Percentiles rank a stretch among this genome's conserved stretches.
These are phyloP conservation scores for Hypoxylon subgilvum DNA, from an alignment of 495 filamentous ascomycete genomes.

Conservation along the genomic window DNA sequence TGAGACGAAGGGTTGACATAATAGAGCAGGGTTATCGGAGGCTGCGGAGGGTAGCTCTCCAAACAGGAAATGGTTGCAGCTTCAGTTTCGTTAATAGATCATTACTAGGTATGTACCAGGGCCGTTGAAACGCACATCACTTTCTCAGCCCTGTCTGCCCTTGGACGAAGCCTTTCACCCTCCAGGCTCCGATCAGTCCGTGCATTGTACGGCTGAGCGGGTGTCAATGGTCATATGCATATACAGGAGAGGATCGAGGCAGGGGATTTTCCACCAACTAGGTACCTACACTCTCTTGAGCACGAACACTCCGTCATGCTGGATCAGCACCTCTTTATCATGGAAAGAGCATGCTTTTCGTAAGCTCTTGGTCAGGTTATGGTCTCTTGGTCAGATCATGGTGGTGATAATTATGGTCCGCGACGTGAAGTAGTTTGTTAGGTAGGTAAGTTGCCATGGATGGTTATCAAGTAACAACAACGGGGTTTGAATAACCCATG, in stretches of 20 bases:
- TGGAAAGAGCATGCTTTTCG: slow-evolving; percentile 10
- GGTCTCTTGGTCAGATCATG: slow-evolving; percentile 17
- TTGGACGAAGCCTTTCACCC: slow-evolving; percentile 6
- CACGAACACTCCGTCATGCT: background rate
- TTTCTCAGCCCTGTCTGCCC: slow-evolving; percentile 15
- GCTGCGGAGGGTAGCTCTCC: slow-evolving; percentile 39
- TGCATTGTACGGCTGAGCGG: slow-evolving; percentile 4
- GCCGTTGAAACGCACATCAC: slow-evolving; percentile 16
- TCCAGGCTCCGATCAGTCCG: background rate
- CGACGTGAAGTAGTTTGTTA: slow-evolving; percentile 11
- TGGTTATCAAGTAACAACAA: slow-evolving; percentile 3
- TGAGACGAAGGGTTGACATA: slow-evolving; percentile 24
- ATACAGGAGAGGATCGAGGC: background rate
- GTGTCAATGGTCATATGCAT: slow-evolving; percentile 6
- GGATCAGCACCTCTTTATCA: background rate
- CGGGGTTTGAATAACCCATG: slow-evolving; percentile 4
- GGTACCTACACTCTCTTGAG: background rate
- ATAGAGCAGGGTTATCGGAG: slow-evolving; percentile 29
- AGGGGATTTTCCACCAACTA: background rate
- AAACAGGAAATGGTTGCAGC: slow-evolving; percentile 29
- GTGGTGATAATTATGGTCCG: slow-evolving; percentile 25
- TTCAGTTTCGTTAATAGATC: slow-evolving; percentile 5
- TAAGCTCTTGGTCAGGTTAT: slow-evolving; percentile 20
- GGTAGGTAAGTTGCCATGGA: too few relatives aligned
- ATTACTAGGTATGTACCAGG: slow-evolving; percentile 1